phyloP scores from a whole-genome alignment of 1,284 basidiomycete species.

The Gymnopus androsaceus region DNA sequence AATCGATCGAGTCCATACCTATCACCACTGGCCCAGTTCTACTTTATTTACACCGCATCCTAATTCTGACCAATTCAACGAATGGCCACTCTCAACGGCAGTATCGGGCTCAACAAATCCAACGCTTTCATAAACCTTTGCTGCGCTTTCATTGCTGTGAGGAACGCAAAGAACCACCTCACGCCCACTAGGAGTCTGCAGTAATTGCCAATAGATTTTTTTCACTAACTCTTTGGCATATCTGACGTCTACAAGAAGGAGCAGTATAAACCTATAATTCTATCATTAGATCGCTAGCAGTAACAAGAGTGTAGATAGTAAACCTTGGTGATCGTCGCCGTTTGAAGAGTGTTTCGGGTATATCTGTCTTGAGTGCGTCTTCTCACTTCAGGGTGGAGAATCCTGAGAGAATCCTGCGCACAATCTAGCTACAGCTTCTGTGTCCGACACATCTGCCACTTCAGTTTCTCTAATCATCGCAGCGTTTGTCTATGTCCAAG shows the following conservation, averaged over 20 bases:
- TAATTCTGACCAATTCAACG: slow-evolving; percentile 58
- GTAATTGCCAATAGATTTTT: slow-evolving; percentile 45
- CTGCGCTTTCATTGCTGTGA: slow-evolving; percentile 52
- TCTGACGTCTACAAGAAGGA: slow-evolving; percentile 47
- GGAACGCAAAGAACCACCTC: slow-evolving; percentile 57
- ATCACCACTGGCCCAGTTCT: slow-evolving; percentile 61
- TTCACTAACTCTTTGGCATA: slow-evolving; percentile 61
- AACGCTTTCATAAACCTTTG: slow-evolving; percentile 56
- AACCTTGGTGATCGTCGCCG: slow-evolving; percentile 68
- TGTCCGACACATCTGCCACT: slow-evolving; percentile 44
- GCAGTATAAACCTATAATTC: no score
- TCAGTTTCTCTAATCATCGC: no score
- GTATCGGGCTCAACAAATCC: slow-evolving; percentile 56
- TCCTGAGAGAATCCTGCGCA: slow-evolving; percentile 58
- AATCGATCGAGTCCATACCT: no score
- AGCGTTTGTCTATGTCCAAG: no score
- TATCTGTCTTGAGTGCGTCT: slow-evolving; percentile 54
- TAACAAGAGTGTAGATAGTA: no score
- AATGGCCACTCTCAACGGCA: slow-evolving; percentile 40
- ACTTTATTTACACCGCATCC: slow-evolving; percentile 56
- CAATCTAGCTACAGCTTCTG: slow-evolving; percentile 43
- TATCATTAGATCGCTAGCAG: no score
- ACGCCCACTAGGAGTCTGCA: slow-evolving; percentile 37
- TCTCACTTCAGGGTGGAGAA: slow-evolving; percentile 49
- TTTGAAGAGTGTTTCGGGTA: slow-evolving; percentile 52